Evolutionary conservation across 345 rosid genomes (phyloP), one percentile per base, ranked within the genome.

Genomic region (Cardamine occulta): DNA sequence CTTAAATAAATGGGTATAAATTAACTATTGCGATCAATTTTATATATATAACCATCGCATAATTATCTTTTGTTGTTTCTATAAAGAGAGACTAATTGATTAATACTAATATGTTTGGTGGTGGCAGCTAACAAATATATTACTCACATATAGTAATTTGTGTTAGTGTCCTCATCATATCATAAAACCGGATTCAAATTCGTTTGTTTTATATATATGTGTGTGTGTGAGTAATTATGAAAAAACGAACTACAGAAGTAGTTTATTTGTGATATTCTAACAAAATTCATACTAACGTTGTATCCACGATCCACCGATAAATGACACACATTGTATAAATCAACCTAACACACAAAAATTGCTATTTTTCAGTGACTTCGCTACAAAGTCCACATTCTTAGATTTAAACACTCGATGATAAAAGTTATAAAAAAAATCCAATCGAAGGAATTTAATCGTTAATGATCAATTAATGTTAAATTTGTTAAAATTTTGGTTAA

Each of bases 401-500:
- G 55, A 51, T 51, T 51, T 9, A 49, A 18, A 10, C 56, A 21
- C 14, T 18, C 12, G 18, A 49, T 8, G 23, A 6, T 28, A 28
- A n/a, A n/a, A n/a, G n/a, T n/a, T n/a, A n/a, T n/a, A n/a, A n/a
- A n/a, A n/a, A n/a, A n/a, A n/a, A n/a, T n/a, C n/a, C n/a, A n/a
- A 28, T 1, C 7, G 47, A 65, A 56, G 37, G 29, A 56, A 11
- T 28, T 15, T 8, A 66, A 26, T 37, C 40, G 3, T 35, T 48
- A 24, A 24, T 24, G 52, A 66, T 7, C 31, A 62, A 10, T 54
- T 21, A 21, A 21, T 21, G 11, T 34, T 26, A 26, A 26, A 2
- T 69, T 53, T 60, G 39, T 35, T 13, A 39, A 51, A 76, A 63
- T 44, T 37, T 48, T 71, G 55, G 61, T 77, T 71, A 48, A 65